Evolutionary conservation across 1,139 yeast genomes (phyloP).

Genomic region (Sugiyamaella xylanicola): DNA sequence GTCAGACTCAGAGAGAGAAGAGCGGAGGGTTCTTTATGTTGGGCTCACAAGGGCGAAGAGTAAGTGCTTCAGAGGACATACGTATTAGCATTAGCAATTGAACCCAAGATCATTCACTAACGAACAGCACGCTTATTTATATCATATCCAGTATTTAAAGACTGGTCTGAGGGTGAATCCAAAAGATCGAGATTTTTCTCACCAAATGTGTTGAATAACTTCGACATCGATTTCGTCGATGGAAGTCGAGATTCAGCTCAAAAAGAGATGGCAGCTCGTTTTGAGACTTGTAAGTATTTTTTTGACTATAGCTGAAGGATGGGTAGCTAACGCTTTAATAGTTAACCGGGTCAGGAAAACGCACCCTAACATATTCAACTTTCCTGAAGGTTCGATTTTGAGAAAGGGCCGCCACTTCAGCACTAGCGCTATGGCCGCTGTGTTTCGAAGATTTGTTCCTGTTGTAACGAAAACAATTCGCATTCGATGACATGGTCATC

Average conservation of each 20-base stretch:
- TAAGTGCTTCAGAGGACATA: background rate
- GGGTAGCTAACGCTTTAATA: slow-evolving; percentile 6
- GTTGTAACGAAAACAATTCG: slow-evolving; percentile 4
- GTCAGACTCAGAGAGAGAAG: slow-evolving; percentile 53
- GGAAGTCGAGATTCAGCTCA: background rate
- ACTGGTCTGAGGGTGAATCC: slow-evolving; percentile 16
- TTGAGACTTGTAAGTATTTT: slow-evolving; percentile 16
- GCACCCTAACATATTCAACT: slow-evolving; percentile 10
- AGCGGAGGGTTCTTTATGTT: slow-evolving; percentile 77
- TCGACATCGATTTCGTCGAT: slow-evolving; percentile 5
- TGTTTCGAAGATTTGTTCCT: background rate
- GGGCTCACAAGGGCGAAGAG: slow-evolving; percentile 75
- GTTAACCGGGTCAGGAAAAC: slow-evolving; percentile 15
- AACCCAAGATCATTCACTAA: background rate
- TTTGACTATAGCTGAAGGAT: background rate
- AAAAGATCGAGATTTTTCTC: slow-evolving; percentile 16
- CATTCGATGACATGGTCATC: background rate
- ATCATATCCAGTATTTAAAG: slow-evolving; percentile 12
- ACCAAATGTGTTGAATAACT: slow-evolving; percentile 13
- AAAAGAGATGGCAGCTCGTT: slow-evolving; percentile 7
- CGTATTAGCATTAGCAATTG: too few species aligned
- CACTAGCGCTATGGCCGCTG: background rate
- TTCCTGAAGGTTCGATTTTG: slow-evolving; percentile 9
- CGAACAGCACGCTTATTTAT: slow-evolving; percentile 12
- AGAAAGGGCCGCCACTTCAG: background rate